phyloP scores from a whole-genome alignment of 1,139 yeast genomes.

The Tardiomyces blankii region DNA sequence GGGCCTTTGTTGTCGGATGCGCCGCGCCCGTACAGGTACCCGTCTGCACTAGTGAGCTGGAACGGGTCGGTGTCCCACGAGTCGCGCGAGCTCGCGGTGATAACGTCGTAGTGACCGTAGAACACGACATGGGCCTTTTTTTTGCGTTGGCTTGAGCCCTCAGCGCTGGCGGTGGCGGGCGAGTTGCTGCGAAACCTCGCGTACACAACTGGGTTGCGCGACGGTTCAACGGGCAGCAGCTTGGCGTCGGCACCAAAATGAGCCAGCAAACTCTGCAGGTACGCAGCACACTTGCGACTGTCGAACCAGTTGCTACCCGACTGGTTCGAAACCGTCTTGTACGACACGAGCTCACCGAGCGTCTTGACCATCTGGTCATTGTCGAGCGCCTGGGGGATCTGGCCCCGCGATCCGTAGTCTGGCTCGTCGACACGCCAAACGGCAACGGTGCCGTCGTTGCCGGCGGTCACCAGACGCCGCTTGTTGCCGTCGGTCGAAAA shows the following conservation, averaged over 20 bases:
- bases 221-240: slow-evolving; percentile 57
- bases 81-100: slow-evolving; percentile 48
- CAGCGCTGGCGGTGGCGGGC: slow-evolving; percentile 1
- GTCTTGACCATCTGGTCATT: slow-evolving; percentile 57
- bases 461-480: slow-evolving; percentile 40
- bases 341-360: slow-evolving; percentile 51
- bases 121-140: slow-evolving; percentile 42
- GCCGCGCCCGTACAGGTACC: slow-evolving; percentile 85
- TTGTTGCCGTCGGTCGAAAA: slow-evolving; percentile 11
- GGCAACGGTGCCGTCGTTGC: slow-evolving; percentile 46
- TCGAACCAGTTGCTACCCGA: slow-evolving; percentile 62
- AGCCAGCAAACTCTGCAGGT: slow-evolving; percentile 48
- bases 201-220: slow-evolving; percentile 74
- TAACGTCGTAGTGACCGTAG: slow-evolving; percentile 96
- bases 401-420: background rate
- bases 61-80: slow-evolving; percentile 79
- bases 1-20: slow-evolving; percentile 96
- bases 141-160: slow-evolving; percentile 13
- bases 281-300: slow-evolving; percentile 80
- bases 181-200: slow-evolving; percentile 46
- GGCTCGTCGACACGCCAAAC: slow-evolving; percentile 40
- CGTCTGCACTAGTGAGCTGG: slow-evolving; percentile 61
- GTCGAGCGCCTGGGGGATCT: slow-evolving; percentile 17
- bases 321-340: slow-evolving; percentile 64
- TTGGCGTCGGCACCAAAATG: slow-evolving; percentile 68